Percentiles rank a stretch among this genome's conserved stretches.
Evolutionary conservation across 208 protist genomes (phyloP).

Genomic region (Tritrichomonas musculus): DNA sequence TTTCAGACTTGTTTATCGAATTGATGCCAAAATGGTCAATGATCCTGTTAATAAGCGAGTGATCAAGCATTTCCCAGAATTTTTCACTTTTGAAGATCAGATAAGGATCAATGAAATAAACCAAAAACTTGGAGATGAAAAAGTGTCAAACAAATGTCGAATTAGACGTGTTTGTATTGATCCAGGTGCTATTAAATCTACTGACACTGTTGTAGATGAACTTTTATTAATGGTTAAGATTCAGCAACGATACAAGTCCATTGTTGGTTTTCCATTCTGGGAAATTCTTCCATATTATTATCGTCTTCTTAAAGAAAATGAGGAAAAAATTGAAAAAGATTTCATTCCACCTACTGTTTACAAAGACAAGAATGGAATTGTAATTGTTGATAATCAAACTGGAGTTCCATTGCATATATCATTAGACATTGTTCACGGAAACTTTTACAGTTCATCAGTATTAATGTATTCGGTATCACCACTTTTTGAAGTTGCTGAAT

Average conservation of each 20-base stretch:
- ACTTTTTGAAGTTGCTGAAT: too few relatives aligned
- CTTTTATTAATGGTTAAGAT: not conserved
- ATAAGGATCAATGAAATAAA: not conserved
- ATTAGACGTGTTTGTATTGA: not conserved
- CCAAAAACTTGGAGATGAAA: too few relatives aligned
- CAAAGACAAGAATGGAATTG: too few relatives aligned
- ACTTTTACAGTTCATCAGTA: too few relatives aligned
- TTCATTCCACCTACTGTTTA: too few relatives aligned
- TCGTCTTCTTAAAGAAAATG: not conserved
- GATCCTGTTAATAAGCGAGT: not conserved
- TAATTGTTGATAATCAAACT: too few relatives aligned
- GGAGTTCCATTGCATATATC: too few relatives aligned
- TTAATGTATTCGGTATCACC: too few relatives aligned
- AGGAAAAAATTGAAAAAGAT: too few relatives aligned
- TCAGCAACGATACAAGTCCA: not conserved
- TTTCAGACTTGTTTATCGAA: not conserved
- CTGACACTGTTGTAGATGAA: not conserved
- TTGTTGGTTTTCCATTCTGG: conserved; percentile 15
- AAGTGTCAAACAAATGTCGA: too few relatives aligned
- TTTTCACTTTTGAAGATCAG: not conserved
- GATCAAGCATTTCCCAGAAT: not conserved
- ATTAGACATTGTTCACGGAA: too few relatives aligned
- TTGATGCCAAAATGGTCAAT: not conserved
- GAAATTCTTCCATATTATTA: not conserved
- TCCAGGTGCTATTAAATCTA: not conserved